Conservation (phyloP, 1,139 yeast species). For the Kodamaea sp. region DNA sequence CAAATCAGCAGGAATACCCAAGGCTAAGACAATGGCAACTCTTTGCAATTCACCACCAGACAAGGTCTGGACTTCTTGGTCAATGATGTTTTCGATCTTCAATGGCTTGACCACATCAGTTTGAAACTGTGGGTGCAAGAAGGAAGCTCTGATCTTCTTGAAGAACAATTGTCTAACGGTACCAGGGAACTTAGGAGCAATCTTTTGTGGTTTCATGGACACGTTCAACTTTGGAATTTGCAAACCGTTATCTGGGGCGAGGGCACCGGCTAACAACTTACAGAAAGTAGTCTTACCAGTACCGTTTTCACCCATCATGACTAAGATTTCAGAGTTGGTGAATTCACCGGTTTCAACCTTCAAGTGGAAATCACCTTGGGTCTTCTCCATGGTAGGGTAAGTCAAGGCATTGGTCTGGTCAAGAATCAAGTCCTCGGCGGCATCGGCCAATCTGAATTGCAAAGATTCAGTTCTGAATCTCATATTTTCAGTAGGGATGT, state of each 20-base stretch:
- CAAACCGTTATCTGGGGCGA: constrained; percentile 76
- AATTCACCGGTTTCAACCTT: constrained; percentile 83
- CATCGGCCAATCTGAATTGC: constrained; percentile 93
- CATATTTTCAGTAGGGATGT: constrained; percentile 93
- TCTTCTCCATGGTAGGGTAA: constrained; percentile 82
- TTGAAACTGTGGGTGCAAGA: constrained; percentile 96
- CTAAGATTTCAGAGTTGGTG: constrained; percentile 94
- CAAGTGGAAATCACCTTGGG: constrained; percentile 94
- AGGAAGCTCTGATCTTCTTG: constrained; percentile 92
- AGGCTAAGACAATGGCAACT: constrained; percentile 93
- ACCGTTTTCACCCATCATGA: constrained; percentile 99
- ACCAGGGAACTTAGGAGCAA: constrained; percentile 97
- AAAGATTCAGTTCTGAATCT: constrained; percentile 94
- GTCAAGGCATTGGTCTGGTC: constrained; percentile 78
- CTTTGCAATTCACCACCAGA: constrained; percentile 99
- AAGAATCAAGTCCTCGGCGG: constrained; percentile 71
- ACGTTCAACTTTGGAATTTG: constrained; percentile 86
- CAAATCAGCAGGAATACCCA: constrained; percentile 94
- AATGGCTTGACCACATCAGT: constrained; percentile 97
- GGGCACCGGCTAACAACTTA: constrained; percentile 89
- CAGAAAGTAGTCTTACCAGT: constrained; percentile 99
- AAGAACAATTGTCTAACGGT: constrained; percentile 96
- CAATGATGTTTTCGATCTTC: constrained; percentile 89
- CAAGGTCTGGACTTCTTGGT: constrained; percentile 94
- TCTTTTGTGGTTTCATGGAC: constrained; percentile 98